These are phyloP conservation scores for Hypoxylon fragiforme DNA, from an alignment of 495 filamentous ascomycete genomes.

Conservation along the genomic window DNA sequence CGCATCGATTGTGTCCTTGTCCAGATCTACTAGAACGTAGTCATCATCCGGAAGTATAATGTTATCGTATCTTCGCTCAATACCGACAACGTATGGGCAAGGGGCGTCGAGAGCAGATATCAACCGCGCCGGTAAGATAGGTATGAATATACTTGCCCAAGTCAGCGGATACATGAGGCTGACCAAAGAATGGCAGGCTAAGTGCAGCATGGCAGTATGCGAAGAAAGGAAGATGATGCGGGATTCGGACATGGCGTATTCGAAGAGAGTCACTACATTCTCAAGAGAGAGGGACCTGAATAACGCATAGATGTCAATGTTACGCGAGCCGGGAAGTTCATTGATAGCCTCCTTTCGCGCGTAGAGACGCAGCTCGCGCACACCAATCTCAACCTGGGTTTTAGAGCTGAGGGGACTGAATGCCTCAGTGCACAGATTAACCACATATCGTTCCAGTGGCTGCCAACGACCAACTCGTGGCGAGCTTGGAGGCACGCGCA, in stretches of 20 bases:
- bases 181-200: constrained; percentile 80
- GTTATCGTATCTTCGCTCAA: constrained; percentile 90
- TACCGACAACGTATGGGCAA: constrained; percentile 94
- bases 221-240: constrained; percentile 96
- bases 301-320: constrained; percentile 88
- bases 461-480: constrained; percentile 95
- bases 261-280: constrained; percentile 89
- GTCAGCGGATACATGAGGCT: constrained; percentile 87
- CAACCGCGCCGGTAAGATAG: constrained; percentile 83
- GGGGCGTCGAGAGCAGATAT: constrained; percentile 91
- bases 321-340: constrained; percentile 90
- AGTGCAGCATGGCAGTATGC: constrained; percentile 93
- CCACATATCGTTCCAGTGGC: constrained; percentile 92
- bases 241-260: constrained; percentile 90
- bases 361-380: constrained; percentile 88
- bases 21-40: constrained; percentile 91
- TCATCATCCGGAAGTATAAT: constrained; percentile 94
- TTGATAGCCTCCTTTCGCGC: constrained; percentile 91
- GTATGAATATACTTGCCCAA: constrained; percentile 93
- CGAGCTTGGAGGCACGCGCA: constrained; percentile 83
- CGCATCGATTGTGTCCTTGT: constrained; percentile 84
- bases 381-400: constrained; percentile 90
- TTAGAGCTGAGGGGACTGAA: constrained; percentile 88
- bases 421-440: constrained; percentile 96
- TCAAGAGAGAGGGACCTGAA: constrained; percentile 86